These are phyloP conservation scores for Pseudogymnoascus sp. DNA, from an alignment of 2,329 filamentous ascomycete species.

Conservation along the genomic window DNA sequence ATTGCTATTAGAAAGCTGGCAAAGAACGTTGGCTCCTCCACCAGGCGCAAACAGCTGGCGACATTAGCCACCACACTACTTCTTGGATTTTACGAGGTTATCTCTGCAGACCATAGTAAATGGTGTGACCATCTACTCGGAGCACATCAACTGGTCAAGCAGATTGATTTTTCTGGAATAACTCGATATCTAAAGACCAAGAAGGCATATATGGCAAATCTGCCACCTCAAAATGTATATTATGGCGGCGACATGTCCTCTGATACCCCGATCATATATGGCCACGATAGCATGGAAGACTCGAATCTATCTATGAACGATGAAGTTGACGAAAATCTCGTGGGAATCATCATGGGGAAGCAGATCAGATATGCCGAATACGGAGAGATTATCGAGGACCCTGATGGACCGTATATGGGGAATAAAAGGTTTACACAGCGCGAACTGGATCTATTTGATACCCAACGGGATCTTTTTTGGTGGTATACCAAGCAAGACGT, in stretches of 20 bases:
- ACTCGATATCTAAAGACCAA: slow-evolving; percentile 62
- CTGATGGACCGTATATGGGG: slow-evolving; percentile 3
- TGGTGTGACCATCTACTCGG: slow-evolving; percentile 92
- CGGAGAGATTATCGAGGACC: slow-evolving; percentile 37
- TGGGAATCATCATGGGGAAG: slow-evolving; percentile 51
- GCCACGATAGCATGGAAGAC: slow-evolving; percentile 22
- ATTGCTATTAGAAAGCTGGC: slow-evolving; percentile 73
- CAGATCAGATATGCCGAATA: slow-evolving; percentile 51
- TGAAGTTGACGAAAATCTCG: slow-evolving; percentile 48
- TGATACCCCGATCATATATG: background rate
- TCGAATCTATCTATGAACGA: slow-evolving; percentile 14
- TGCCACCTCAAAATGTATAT: slow-evolving; percentile 31
- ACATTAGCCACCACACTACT: slow-evolving; percentile 85
- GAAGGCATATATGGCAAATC: slow-evolving; percentile 33
- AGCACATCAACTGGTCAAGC: slow-evolving; percentile 70
- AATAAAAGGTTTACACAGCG: slow-evolving; percentile 27
- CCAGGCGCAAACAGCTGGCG: slow-evolving; percentile 64
- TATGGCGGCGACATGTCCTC: slow-evolving; percentile 26
- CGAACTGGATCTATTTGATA: slow-evolving; percentile 75
- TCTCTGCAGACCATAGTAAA: slow-evolving; percentile 87
- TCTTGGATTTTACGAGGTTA: slow-evolving; percentile 87
- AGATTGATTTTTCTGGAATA: slow-evolving; percentile 71
- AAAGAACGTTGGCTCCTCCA: slow-evolving; percentile 62
- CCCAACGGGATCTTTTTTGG: slow-evolving; percentile 83
- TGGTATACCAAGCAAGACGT: slow-evolving; percentile 94